Evolutionary conservation across 257 asterid genomes (phyloP), one percentile per base, ranked within the genome.

Genomic region (Solanum corneliomulleri): DNA sequence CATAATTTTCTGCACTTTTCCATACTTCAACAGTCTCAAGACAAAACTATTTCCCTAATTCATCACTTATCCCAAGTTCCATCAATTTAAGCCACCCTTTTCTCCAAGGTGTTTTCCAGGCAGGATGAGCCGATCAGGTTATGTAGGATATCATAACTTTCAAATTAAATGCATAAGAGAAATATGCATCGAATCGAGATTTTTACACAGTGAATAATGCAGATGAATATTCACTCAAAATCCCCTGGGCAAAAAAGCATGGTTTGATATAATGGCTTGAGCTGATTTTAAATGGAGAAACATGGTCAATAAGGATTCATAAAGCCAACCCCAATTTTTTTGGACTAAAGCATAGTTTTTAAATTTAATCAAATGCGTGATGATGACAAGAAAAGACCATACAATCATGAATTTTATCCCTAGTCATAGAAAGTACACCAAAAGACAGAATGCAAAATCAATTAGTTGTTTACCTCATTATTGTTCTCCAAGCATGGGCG

Each of bases 401-500:
- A 18, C n/a, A 47, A 75, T 23, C 49, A 49, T 31, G 71, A 70
- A 62, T n/a, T 33, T 18, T 56, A 75, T 81, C 68, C 66, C 85
- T 11, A 7, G 60, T 68, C 47, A 29, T 29, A 18, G 85, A 11
- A 80, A 47, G 18, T 29, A 47, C 9, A 80, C 68, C 68, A 80
- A 47, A 29, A 27, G 27, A 80, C 18, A 80, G 69, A 49, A 80
- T 2, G 16, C 29, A 80, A 76, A 76, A 47, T 47, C 18, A 29
- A 80, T 80, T 27, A 78, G 62, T 44, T 86, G 89, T 90, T 44
- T 25, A 97, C 99, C 99, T 97, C 99, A 86, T 90, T 92, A 92
- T 92, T 92, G 88, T 94, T 98, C 85, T 95, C 93, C 90, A 97
- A 92, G 83, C 98, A 94, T 47, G 99, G 99, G 86, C 98, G 98